phyloP scores from a whole-genome alignment of 106 monocot species.

The Acorus gramineus region DNA sequence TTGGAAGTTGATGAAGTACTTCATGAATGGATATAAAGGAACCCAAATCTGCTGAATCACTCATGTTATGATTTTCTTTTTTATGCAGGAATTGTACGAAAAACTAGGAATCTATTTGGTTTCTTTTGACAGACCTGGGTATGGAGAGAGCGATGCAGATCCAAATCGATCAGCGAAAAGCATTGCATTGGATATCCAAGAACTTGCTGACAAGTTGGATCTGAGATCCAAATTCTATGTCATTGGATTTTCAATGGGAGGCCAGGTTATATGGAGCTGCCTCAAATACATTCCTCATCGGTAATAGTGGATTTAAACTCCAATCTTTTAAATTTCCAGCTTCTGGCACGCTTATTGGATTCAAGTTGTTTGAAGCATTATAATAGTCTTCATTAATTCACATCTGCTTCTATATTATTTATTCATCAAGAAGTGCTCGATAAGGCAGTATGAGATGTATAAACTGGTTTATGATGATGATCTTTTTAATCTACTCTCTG shows the following conservation, averaged over 20 bases:
- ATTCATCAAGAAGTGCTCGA: too few relatives aligned
- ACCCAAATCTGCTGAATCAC: too few relatives aligned
- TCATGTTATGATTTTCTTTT: too few relatives aligned
- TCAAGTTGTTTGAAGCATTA: too few relatives aligned
- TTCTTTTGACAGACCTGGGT: slow-evolving; percentile 80
- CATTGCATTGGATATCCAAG: slow-evolving; percentile 66
- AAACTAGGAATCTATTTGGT: slow-evolving; percentile 53
- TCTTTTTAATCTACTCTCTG: too few relatives aligned
- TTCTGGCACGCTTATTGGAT: too few relatives aligned
- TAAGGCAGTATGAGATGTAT: too few relatives aligned
- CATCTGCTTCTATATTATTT: too few relatives aligned
- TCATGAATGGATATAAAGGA: too few relatives aligned
- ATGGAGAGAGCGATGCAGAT: slow-evolving; percentile 92
- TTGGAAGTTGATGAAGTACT: not conserved
- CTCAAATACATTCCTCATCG: slow-evolving; percentile 82
- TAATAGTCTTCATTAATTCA: too few relatives aligned
- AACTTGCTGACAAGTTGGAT: slow-evolving; percentile 58
- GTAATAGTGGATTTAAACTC: slow-evolving; percentile 12
- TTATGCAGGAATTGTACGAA: slow-evolving; percentile 45
- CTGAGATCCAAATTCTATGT: slow-evolving; percentile 62
- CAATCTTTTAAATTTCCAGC: too few relatives aligned
- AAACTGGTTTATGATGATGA: too few relatives aligned
- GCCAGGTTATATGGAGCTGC: slow-evolving; percentile 63
- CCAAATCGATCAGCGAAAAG: slow-evolving; percentile 42
- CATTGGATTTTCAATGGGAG: slow-evolving; percentile 81